Evolutionary conservation across 2,329 filamentous ascomycete genomes (phyloP).

Genomic region (Epichloe sylvatica): DNA sequence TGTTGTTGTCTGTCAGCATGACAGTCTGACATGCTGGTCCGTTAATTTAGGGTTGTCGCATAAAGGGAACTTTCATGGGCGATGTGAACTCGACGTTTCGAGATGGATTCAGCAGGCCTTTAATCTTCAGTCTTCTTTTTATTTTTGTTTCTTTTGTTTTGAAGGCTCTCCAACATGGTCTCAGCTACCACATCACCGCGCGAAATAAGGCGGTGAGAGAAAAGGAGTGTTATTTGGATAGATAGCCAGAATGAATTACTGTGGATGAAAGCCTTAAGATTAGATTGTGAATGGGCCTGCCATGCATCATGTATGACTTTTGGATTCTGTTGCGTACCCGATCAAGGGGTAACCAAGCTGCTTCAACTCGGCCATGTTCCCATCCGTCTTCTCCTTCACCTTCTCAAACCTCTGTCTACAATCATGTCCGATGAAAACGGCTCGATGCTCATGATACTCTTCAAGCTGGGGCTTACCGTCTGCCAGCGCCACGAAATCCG

Average conservation of each 20-base stretch:
- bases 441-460: constrained; percentile 19
- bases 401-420: constrained; percentile 17
- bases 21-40: background rate
- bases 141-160: background rate
- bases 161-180: background rate
- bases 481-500: constrained; percentile 23
- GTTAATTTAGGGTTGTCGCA: background rate
- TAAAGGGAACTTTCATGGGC: too few relatives aligned
- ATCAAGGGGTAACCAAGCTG: too few relatives aligned
- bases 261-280: too few relatives aligned
- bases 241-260: constrained; percentile 3
- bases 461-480: constrained; percentile 24
- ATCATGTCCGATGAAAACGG: constrained; percentile 20
- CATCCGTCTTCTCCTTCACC: constrained; percentile 11
- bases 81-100: too few relatives aligned
- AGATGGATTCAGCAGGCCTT: background rate
- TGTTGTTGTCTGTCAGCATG: background rate
- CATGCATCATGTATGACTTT: too few relatives aligned
- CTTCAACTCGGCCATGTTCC: constrained; percentile 10
- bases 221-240: background rate
- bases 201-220: background rate
- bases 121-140: background rate
- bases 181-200: background rate
- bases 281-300: too few relatives aligned
- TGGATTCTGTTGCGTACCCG: too few relatives aligned